Conservation (phyloP, 2,329 filamentous ascomycete species). For the Aspergillus arachidicola region DNA sequence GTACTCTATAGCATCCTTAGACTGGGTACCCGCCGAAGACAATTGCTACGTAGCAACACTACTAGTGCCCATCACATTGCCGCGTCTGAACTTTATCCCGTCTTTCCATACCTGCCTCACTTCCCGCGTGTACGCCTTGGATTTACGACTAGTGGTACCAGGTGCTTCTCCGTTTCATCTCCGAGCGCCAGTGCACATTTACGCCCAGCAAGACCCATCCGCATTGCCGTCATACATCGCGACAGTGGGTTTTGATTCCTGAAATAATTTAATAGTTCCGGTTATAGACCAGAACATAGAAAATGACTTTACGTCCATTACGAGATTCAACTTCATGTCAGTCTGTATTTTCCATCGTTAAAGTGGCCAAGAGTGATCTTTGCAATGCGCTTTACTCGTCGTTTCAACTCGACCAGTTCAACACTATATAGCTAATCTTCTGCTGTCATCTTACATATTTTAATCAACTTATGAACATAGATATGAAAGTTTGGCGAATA, state of each 20-base stretch:
- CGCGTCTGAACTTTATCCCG: constrained; percentile 18
- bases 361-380: not conserved
- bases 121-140: constrained; percentile 15
- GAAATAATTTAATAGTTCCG: not conserved
- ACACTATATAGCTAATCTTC: not conserved
- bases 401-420: not conserved
- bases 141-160: constrained; percentile 12
- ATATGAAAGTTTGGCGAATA: not conserved
- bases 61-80: constrained; percentile 17
- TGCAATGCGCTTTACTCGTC: not conserved
- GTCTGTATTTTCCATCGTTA: not conserved
- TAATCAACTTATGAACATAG: not conserved
- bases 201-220: constrained; percentile 12
- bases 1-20: constrained; percentile 10
- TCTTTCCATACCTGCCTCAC: constrained; percentile 22
- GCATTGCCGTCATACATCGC: constrained; percentile 16
- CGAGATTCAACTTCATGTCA: not conserved
- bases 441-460: not conserved
- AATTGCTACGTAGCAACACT: constrained; percentile 9
- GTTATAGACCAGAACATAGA: not conserved
- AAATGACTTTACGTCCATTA: not conserved
- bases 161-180: constrained; percentile 11
- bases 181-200: constrained; percentile 9
- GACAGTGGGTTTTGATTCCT: constrained; percentile 1
- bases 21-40: constrained; percentile 7